Base-by-base conservation (phyloP, 2,329 filamentous ascomycete genomes). In the Thermoascus crustaceus region DNA sequence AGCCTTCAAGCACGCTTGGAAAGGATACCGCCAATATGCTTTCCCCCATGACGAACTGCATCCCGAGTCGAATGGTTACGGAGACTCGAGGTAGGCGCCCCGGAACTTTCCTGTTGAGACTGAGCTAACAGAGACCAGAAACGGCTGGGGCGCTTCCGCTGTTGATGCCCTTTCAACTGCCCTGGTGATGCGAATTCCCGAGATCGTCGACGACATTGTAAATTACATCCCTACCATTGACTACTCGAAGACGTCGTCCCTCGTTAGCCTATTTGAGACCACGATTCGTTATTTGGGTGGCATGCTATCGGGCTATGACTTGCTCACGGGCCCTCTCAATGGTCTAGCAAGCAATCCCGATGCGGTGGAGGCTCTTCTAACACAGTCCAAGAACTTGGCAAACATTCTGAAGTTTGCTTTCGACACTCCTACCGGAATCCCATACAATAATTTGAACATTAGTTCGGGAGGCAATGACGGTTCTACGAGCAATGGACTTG, bases 271-370 rank as follows among this genome's bases (percentile, higher is more conserved):
- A 5, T 94, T 94, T 50, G 87, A 94, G 61, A 93, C 85, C 0
- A 94, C 85, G 0, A 94, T 94, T 52, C 79, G 87, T 18, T 94
- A 94, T 50, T 64, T 94, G 1, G 87, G 76, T 7, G 87, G 86
- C 10, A 69, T 94, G 49, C 54, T 94, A 6, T 83, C 86, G 2
- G 84, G 80, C 4, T 71, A 71, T 46, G 69, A 71, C 41, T 69
- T 94, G 32, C 64, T 94, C 30, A 79, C 67, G 1, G 83, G 82
- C 0, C 81, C 82, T 1, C 67, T 79, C 11, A 63, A 68, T 10
- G 45, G 69, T 20, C 61, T 80, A 9, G 68, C 70, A 30, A 51
- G 59, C 6, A 63, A 72, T 48, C 52, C 43, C 44, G 49, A 53
- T 4, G 68, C 71, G 4, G 70, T 86, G 1, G 65, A 77, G 3